A percentile compares a stretch with the other conserved stretches of the same genome.
Conservation (phyloP, 495 filamentous ascomycete genomes). For the Tuber magnatum region DNA sequence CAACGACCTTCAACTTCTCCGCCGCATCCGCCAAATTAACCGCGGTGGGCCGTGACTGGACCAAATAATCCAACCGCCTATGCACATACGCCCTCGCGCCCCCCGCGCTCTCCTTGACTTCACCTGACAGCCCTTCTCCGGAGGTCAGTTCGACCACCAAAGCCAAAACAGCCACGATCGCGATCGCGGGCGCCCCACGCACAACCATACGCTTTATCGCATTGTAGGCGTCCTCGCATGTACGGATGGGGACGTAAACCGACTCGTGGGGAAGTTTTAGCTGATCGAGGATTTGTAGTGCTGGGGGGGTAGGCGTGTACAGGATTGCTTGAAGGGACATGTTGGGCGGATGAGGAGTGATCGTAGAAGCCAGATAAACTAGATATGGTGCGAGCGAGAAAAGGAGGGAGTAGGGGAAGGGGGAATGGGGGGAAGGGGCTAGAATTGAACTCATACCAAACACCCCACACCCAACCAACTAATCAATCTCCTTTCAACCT, state of each 20-base stretch:
- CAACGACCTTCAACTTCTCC: slow-evolving; percentile 59
- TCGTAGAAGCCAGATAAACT: neutral
- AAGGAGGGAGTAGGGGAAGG: neutral
- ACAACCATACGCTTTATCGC: slow-evolving; percentile 93
- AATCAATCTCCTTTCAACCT: neutral
- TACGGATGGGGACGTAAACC: slow-evolving; percentile 65
- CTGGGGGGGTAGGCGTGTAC: slow-evolving; percentile 62
- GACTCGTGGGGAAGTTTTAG: slow-evolving; percentile 79
- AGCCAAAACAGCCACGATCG: slow-evolving; percentile 86
- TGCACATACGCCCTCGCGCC: slow-evolving; percentile 62
- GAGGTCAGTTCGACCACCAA: slow-evolving; percentile 63
- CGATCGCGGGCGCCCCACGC: slow-evolving; percentile 88
- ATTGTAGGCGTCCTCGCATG: slow-evolving; percentile 76
- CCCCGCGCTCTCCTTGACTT: slow-evolving; percentile 43
- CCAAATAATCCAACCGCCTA: slow-evolving; percentile 70
- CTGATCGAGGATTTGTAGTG: slow-evolving; percentile 82
- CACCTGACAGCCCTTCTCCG: neutral
- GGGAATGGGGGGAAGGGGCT: neutral
- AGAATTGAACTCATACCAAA: neutral
- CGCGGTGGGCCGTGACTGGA: slow-evolving; percentile 81
- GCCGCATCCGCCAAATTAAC: slow-evolving; percentile 92
- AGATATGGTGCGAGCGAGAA: neutral
- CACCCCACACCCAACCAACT: neutral
- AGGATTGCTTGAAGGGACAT: slow-evolving; percentile 71
- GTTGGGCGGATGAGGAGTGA: neutral